phyloP scores from a whole-genome alignment of 2,329 filamentous ascomycete species.

The Alternaria rosae region DNA sequence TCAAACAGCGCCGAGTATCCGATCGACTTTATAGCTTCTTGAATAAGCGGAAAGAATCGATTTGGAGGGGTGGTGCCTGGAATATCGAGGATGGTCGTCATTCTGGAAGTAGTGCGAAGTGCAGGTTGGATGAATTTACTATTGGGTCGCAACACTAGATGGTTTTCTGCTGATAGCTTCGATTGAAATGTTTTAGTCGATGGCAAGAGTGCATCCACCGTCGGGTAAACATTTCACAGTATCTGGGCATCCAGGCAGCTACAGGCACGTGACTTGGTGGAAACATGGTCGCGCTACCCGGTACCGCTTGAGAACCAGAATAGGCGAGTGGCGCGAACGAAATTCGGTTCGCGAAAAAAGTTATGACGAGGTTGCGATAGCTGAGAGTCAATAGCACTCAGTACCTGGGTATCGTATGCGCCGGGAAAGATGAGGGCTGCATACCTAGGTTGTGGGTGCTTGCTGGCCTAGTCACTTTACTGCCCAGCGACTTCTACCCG shows the following conservation, averaged over 20 bases:
- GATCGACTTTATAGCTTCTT: neutral
- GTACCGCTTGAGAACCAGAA: too few species aligned
- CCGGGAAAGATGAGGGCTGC: too few species aligned
- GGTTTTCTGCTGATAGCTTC: too few species aligned
- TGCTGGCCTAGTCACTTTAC: too few species aligned
- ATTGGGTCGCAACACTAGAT: neutral
- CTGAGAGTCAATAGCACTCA: too few species aligned
- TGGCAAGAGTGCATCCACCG: neutral
- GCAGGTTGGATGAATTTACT: neutral
- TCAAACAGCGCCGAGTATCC: neutral
- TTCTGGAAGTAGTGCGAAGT: neutral
- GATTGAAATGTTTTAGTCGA: neutral
- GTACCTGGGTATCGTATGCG: too few species aligned
- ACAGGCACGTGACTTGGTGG: neutral
- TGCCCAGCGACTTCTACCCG: too few species aligned
- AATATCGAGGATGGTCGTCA: neutral
- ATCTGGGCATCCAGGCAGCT: neutral
- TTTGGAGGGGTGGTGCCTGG: neutral
- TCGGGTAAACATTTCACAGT: too few species aligned
- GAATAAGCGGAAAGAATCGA: neutral
- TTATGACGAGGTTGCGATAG: too few species aligned
- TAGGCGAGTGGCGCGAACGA: too few species aligned
- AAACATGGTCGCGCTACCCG: neutral
- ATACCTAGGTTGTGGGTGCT: too few species aligned
- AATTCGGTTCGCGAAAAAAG: too few species aligned